These are phyloP conservation scores for Dictyostelium capitatum DNA, from an alignment of 78 protist genomes.

Conservation along the genomic window DNA sequence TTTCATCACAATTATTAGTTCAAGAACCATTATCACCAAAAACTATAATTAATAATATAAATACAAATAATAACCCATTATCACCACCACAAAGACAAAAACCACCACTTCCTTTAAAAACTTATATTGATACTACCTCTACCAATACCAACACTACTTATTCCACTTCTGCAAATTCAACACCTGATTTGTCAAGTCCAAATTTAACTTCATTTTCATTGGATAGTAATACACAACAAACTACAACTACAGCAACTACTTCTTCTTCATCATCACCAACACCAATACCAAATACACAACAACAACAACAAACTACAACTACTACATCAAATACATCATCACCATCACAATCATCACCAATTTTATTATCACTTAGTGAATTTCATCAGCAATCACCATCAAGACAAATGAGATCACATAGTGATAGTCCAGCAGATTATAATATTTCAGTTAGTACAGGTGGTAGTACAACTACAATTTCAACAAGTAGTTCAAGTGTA, in stretches of 20 bases:
- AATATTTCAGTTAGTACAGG: neutral
- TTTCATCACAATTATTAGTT: slow-evolving; percentile 44
- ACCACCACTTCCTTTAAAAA: slow-evolving; percentile 26
- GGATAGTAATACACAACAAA: neutral
- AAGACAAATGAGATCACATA: slow-evolving; percentile 49
- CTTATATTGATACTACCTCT: neutral
- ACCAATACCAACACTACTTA: neutral
- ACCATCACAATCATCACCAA: neutral
- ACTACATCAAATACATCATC: neutral
- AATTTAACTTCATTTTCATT: slow-evolving; percentile 12
- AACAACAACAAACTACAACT: neutral
- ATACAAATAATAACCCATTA: neutral
- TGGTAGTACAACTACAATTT: neutral
- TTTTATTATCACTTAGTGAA: slow-evolving; percentile 1
- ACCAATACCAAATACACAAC: neutral
- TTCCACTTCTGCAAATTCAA: neutral
- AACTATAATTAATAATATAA: neutral
- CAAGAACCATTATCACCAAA: slow-evolving; percentile 30
- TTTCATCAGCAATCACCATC: neutral
- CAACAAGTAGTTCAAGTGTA: neutral
- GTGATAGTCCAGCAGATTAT: slow-evolving; percentile 27
- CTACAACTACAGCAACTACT: neutral
- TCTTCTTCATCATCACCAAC: neutral
- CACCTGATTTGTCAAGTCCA: slow-evolving; percentile 13
- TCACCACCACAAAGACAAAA: slow-evolving; percentile 1